Percentiles rank a stretch among this genome's conserved stretches.
Conservation (phyloP, 148 eudicot genomes). For the Nepenthes gracilis region DNA sequence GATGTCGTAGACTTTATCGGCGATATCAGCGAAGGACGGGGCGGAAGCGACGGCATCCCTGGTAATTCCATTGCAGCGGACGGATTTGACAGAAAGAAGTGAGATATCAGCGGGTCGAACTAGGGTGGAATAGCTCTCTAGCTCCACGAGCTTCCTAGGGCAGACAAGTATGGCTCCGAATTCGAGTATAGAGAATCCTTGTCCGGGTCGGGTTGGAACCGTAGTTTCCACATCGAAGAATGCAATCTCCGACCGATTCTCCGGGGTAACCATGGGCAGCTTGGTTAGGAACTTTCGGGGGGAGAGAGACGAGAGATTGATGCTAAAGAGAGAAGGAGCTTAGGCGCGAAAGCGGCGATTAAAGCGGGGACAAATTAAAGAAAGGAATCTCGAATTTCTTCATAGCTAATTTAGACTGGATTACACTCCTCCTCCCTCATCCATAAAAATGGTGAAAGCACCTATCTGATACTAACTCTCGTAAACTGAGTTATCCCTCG, state of each 20-base stretch:
- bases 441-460: too few species aligned
- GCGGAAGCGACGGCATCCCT: slow-evolving; percentile 46
- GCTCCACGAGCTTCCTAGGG: slow-evolving; percentile 72
- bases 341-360: too few species aligned
- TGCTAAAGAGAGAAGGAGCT: too few species aligned
- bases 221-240: slow-evolving; percentile 94
- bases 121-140: slow-evolving; percentile 60
- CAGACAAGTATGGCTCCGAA: slow-evolving; percentile 87
- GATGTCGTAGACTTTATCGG: slow-evolving; percentile 53
- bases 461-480: too few species aligned
- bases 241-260: slow-evolving; percentile 41
- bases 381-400: too few species aligned
- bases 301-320: too few species aligned
- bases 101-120: slow-evolving; percentile 48
- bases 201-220: slow-evolving; percentile 50
- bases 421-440: too few species aligned
- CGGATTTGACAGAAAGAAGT: slow-evolving; percentile 31
- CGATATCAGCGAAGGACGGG: slow-evolving; percentile 48
- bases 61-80: slow-evolving; percentile 59
- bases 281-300: background rate
- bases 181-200: slow-evolving; percentile 47
- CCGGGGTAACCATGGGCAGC: background rate
- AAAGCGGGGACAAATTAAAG: too few species aligned
- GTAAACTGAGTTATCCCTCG: too few species aligned
- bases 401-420: too few species aligned